Evolutionary conservation across 352 stramenopile species (phyloP), one percentile per base, ranked within the genome.

Genomic region (Albugo laibachii): DNA sequence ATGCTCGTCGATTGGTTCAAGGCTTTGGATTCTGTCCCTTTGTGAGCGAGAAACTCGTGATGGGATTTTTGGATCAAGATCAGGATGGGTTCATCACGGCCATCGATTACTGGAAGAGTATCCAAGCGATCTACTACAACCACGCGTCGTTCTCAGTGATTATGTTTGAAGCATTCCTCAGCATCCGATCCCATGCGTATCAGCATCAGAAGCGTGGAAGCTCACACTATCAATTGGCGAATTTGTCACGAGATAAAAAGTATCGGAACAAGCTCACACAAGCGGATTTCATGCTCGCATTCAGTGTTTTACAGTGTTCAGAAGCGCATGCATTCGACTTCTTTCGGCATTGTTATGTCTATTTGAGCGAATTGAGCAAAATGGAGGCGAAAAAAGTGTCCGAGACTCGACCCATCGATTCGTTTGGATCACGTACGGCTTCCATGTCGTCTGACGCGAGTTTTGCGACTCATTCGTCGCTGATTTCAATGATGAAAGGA

Each of bases 1-100:
- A 61, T 31, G 69, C 69, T 11, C 60, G 77, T 31, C 52, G 78
- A 27, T 59, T 86, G 15, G 65, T 65, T 5, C 63, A 61, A 20
- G 65, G 65, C 2, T 50, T 86, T 20, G 67, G 71, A 4, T 46
- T 86, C 12, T 86, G 67, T 15, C 63, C 70, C 2, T 83, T 65
- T 43, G 64, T 86, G 2, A 66, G 83, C 47, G 65, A 72, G 38
- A 62, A 77, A 21, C 48, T 42, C 1, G 83, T 82, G 27, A 68
- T 83, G 12, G 39, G 36, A 15, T 83, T 86, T 48, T 35, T 86
- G 21, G 74, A 86, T 42, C 63, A 63, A 16, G 62, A 86, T 46
- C 49, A 67, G 12, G 74, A 86, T 27, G 74, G 71, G 18, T 86
- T 79, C 51, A 83, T 86, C 54, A 60, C 76, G 31, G 74, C 74